These are phyloP conservation scores for Datisca glomerata DNA, from an alignment of 306 rosid species.

Conservation along the genomic window DNA sequence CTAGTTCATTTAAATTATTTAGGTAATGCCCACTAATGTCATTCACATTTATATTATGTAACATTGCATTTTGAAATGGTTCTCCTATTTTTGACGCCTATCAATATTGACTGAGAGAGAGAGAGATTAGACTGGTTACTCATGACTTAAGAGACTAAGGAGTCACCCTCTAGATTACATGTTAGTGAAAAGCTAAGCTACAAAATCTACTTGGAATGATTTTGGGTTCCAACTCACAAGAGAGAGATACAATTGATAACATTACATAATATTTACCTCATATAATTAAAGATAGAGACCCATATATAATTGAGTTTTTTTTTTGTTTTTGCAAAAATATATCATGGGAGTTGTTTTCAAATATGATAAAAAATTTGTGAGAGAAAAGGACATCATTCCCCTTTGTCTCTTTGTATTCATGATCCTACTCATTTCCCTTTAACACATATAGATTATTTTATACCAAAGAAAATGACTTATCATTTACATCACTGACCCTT, in stretches of 20 bases:
- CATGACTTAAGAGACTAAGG: constrained; percentile 55
- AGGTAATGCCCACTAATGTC: constrained; percentile 56
- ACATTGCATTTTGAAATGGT: constrained; percentile 36
- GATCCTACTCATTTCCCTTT: too few relatives aligned
- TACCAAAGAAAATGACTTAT: too few relatives aligned
- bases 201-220: constrained; percentile 45
- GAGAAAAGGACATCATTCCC: too few relatives aligned
- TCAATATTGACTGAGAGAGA: constrained; percentile 39
- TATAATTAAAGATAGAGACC: neutral
- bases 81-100: constrained; percentile 35
- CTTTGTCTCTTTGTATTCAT: too few relatives aligned
- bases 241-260: constrained; percentile 11
- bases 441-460: too few relatives aligned
- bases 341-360: too few relatives aligned
- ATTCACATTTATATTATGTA: constrained; percentile 23
- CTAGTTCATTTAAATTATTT: too few relatives aligned
- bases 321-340: too few relatives aligned
- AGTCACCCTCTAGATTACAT: constrained; percentile 47
- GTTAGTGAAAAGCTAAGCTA: constrained; percentile 54
- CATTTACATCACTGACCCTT: too few relatives aligned
- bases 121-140: constrained; percentile 34
- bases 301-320: too few relatives aligned
- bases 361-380: too few relatives aligned
- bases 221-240: constrained; percentile 38
- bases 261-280: constrained; percentile 11